Percentiles rank a stretch among this genome's conserved stretches.
phyloP scores from a whole-genome alignment of 2,329 filamentous ascomycete species.

The Massarina eburnea region DNA sequence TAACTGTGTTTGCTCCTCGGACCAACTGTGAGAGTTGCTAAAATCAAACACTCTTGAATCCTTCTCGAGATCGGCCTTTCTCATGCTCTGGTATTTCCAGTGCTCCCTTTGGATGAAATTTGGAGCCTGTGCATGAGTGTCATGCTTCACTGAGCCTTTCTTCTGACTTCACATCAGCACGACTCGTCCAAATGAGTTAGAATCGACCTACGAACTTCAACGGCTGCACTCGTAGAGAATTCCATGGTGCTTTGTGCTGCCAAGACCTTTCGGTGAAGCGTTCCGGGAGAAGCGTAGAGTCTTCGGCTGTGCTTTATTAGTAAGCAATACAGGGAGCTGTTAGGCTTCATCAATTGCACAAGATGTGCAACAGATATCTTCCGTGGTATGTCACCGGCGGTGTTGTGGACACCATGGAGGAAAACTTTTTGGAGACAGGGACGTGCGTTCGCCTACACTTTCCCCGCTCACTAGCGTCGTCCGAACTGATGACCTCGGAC shows the following conservation, averaged over 20 bases:
- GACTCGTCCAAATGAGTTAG: slow-evolving; percentile 15
- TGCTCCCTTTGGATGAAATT: slow-evolving; percentile 38
- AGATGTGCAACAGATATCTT: background rate
- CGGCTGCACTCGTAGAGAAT: slow-evolving; percentile 24
- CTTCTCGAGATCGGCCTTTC: slow-evolving; percentile 55
- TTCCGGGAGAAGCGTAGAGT: background rate
- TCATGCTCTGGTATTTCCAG: slow-evolving; percentile 61
- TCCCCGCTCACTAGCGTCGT: background rate
- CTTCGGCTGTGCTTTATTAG: background rate
- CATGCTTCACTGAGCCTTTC: slow-evolving; percentile 35
- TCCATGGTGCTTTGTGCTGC: slow-evolving; percentile 18
- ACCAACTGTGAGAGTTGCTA: slow-evolving; percentile 29
- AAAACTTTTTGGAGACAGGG: background rate
- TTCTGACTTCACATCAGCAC: slow-evolving; percentile 18
- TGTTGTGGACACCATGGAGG: background rate
- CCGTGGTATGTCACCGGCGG: too few relatives aligned
- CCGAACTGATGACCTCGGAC: background rate
- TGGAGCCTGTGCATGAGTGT: slow-evolving; percentile 41
- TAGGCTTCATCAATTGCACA: background rate
- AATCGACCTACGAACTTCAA: slow-evolving; percentile 37
- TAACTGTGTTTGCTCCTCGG: slow-evolving; percentile 32
- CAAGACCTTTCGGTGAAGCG: background rate
- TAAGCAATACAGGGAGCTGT: background rate
- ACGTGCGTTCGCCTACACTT: background rate
- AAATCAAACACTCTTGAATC: slow-evolving; percentile 47